Evolutionary conservation across 2,329 filamentous ascomycete genomes (phyloP).

Genomic region (Torrubiellomyces zombiae): DNA sequence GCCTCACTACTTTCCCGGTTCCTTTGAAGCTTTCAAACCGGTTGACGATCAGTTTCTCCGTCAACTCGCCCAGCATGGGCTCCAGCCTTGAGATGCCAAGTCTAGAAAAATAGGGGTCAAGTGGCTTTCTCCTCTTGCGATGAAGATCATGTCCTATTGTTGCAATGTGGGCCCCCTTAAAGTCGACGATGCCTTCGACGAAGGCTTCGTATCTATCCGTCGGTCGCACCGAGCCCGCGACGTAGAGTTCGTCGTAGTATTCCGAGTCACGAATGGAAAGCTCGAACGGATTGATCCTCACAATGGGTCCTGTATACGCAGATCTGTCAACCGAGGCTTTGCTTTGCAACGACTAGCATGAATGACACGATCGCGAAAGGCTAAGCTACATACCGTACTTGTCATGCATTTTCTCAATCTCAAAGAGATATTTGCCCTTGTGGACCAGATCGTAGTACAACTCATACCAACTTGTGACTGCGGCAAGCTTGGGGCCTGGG

Average conservation of each 20-base stretch:
- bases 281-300: conserved; percentile 12
- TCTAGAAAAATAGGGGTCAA: conserved; percentile 8
- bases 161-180: conserved; percentile 3
- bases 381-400: conserved; percentile 12
- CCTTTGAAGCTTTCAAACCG: too few species aligned
- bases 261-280: conserved; percentile 12
- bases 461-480: conserved; percentile 14
- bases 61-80: background rate
- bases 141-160: conserved; percentile 8
- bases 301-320: conserved; percentile 11
- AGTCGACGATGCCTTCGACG: conserved; percentile 1
- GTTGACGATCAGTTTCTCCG: background rate
- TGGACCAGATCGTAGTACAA: conserved; percentile 15
- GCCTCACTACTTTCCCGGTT: too few species aligned
- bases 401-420: conserved; percentile 16
- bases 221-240: background rate
- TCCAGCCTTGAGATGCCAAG: conserved; percentile 3
- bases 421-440: conserved; percentile 11
- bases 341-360: background rate
- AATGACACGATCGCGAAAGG: background rate
- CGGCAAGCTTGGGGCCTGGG: conserved; percentile 16
- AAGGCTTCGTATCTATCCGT: conserved; percentile 2
- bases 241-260: conserved; percentile 11
- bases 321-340: background rate
- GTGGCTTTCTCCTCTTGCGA: conserved; percentile 5